Evolutionary conservation across 208 protist species (phyloP), one percentile per base, ranked within the genome.

Genomic region (Crithidia bombi): DNA sequence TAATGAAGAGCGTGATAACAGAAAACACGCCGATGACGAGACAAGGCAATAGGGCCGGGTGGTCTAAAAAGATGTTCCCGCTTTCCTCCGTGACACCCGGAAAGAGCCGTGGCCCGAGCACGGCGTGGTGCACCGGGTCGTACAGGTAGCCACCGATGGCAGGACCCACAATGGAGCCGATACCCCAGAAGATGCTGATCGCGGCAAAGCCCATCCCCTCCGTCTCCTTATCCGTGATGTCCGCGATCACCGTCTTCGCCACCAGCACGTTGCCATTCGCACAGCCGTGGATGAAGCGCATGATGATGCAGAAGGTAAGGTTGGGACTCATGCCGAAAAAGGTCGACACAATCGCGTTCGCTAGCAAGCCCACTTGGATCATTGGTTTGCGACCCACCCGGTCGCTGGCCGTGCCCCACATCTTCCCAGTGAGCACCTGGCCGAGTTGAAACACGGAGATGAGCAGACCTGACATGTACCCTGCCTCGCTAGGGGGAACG

Each of bases 151-250:
- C 85, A 26, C 88, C 88, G 2, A 91, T 44, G 11, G 81, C 78
- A 7, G 88, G 88, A 3, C 85, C 88, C 14, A 90, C 54, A 21
- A 91, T 63, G 47, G 79, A 84, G 30, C 88, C 85, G 23, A 90
- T 73, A 2, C 79, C 85, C 68, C 76, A 87, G 25, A 82, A 80
- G 73, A 99, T 97, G 70, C 95, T 98, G 21, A 99, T 97, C 38
- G 98, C 97, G 17, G 96, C 93, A 79, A 99, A 99, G 46, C 97
- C 97, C 59, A 81, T 72, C 10, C 83, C 82, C 67, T 88, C 83
- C 38, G 81, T 90, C 3, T 83, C 89, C 61, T 79, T 82, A 59
- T 93, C 85, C 14, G 87, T 85, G 73, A 91, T 91, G 50, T 91
- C 88, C 1, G 88, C 88, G 50, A 91, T 79, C 26, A 90, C 77